Evolutionary conservation across 1,284 basidiomycete genomes (phyloP).

Genomic region (Marasmius tenuissimus): DNA sequence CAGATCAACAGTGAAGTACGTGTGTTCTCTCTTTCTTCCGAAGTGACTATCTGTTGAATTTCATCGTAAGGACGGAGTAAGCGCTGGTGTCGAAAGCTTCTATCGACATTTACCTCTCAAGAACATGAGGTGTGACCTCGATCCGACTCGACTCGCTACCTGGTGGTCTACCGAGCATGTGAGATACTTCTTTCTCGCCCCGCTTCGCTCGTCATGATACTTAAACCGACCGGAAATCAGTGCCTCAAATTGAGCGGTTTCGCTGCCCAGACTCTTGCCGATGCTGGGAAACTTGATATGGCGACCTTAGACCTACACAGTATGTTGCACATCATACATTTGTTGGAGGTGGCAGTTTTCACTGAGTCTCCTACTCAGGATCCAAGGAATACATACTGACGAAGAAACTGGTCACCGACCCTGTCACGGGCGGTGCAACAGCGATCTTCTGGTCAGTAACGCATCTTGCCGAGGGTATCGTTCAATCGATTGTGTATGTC

Average conservation of each 20-base stretch:
- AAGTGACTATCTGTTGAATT: neutral
- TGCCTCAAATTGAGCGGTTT: slow-evolving; percentile 54
- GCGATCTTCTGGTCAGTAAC: slow-evolving; percentile 53
- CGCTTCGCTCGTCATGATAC: neutral
- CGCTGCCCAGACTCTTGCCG: slow-evolving; percentile 49
- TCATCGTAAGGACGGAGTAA: slow-evolving; percentile 44
- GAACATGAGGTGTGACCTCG: slow-evolving; percentile 67
- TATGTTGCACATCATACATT: slow-evolving; percentile 21
- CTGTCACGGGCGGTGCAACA: slow-evolving; percentile 43
- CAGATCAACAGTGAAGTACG: slow-evolving; percentile 52
- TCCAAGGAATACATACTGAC: slow-evolving; percentile 52
- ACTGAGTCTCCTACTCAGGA: slow-evolving; percentile 30
- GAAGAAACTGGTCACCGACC: slow-evolving; percentile 38
- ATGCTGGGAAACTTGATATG: slow-evolving; percentile 44
- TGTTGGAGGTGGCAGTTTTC: neutral
- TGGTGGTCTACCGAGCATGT: slow-evolving; percentile 61
- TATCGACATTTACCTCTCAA: slow-evolving; percentile 61
- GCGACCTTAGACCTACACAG: slow-evolving; percentile 48
- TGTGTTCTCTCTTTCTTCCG: neutral
- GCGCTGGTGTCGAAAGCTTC: slow-evolving; percentile 52
- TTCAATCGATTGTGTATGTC: slow-evolving; percentile 45
- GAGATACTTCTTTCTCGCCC: slow-evolving; percentile 8
- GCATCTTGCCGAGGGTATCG: slow-evolving; percentile 43
- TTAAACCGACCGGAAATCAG: slow-evolving; percentile 21
- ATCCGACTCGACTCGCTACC: slow-evolving; percentile 46